These are phyloP conservation scores for Albugo laibachii DNA, from an alignment of 352 stramenopile species.

Conservation along the genomic window DNA sequence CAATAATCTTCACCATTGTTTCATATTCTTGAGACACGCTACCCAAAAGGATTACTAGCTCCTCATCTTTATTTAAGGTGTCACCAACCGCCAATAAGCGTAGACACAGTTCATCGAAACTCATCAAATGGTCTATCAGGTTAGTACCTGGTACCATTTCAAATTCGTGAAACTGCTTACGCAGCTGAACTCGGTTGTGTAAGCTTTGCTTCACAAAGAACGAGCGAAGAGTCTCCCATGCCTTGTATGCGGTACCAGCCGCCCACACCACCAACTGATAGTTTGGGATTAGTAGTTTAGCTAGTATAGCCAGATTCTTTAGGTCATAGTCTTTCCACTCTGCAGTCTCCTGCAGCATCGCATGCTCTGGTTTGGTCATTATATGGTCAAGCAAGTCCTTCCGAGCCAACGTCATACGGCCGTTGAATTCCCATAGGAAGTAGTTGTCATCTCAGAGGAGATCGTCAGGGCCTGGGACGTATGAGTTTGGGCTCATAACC, in stretches of 20 bases:
- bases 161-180: conserved; percentile 10
- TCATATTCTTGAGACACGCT: conserved; percentile 8
- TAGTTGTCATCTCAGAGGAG: neutral
- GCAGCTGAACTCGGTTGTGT: conserved; percentile 11
- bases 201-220: conserved; percentile 12
- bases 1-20: conserved; percentile 8
- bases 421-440: neutral
- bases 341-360: neutral
- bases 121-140: conserved; percentile 9
- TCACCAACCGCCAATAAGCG: conserved; percentile 5
- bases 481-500: conserved; percentile 5
- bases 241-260: neutral
- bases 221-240: conserved; percentile 4
- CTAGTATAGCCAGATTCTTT: neutral
- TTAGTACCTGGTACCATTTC: neutral
- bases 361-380: conserved; percentile 4
- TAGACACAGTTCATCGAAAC: conserved; percentile 10
- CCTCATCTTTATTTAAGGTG: conserved; percentile 4
- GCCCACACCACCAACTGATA: conserved; percentile 7
- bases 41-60: conserved; percentile 4
- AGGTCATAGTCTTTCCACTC: neutral
- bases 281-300: conserved; percentile 3
- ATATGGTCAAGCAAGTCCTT: neutral
- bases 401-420: neutral
- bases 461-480: neutral